A percentile compares a stretch with the other conserved stretches of the same genome.
These are phyloP conservation scores for Diutina sp. DNA, from an alignment of 1,139 yeast genomes.

Conservation along the genomic window DNA sequence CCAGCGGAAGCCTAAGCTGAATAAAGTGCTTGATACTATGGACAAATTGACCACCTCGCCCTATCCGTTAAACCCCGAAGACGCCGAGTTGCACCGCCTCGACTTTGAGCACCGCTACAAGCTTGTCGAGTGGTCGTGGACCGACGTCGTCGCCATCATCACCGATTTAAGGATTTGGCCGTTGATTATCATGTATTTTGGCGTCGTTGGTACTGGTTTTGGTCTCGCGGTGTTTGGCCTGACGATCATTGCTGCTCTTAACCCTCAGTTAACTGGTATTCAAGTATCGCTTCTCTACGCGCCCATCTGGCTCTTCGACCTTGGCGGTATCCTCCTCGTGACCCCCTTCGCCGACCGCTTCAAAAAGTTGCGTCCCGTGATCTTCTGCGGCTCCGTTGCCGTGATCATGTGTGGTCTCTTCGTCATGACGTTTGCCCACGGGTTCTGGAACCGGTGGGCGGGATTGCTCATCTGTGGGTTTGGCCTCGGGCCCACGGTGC, in stretches of 20 bases:
- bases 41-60: constrained; percentile 19
- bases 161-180: constrained; percentile 70
- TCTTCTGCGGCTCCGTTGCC: constrained; percentile 48
- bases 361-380: constrained; percentile 42
- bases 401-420: constrained; percentile 66
- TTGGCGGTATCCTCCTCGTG: constrained; percentile 60
- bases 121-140: constrained; percentile 43
- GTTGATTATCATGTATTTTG: constrained; percentile 75
- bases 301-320: constrained; percentile 82
- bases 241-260: constrained; percentile 56
- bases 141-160: constrained; percentile 44
- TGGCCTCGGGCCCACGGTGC: constrained; percentile 86
- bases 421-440: constrained; percentile 64
- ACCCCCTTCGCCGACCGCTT: constrained; percentile 73
- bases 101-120: constrained; percentile 46
- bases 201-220: constrained; percentile 81
- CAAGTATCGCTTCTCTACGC: constrained; percentile 67
- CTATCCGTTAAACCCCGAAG: constrained; percentile 41
- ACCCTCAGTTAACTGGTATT: constrained; percentile 53
- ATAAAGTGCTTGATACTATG: constrained; percentile 5
- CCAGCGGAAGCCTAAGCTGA: constrained; percentile 7
- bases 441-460: constrained; percentile 66
- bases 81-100: constrained; percentile 42
- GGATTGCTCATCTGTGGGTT: constrained; percentile 75
- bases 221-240: constrained; percentile 83